Conservation (phyloP, 2,329 filamentous ascomycete species). For the Pseudogymnoascus sp. region DNA sequence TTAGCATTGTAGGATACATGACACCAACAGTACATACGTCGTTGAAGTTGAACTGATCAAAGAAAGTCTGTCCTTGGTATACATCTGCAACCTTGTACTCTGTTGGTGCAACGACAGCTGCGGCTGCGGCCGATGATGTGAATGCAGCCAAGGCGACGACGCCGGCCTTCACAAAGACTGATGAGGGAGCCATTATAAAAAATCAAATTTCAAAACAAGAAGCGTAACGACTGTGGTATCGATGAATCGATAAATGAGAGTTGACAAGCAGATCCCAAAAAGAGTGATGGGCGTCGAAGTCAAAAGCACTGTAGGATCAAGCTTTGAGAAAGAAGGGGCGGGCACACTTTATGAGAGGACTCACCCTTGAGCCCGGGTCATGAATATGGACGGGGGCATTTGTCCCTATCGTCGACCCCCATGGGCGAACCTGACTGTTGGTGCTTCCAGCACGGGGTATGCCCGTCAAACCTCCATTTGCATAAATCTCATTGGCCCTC, state of each 20-base stretch:
- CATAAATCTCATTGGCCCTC: background rate
- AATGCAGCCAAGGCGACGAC: conserved; percentile 18
- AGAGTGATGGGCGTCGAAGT: conserved; percentile 17
- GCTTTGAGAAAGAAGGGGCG: background rate
- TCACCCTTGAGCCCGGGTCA: background rate
- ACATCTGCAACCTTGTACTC: conserved; percentile 20
- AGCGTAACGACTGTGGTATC: conserved; percentile 16
- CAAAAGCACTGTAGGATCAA: background rate
- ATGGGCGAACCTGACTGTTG: background rate
- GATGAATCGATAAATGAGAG: conserved; percentile 21
- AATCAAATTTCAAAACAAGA: conserved; percentile 13
- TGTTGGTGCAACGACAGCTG: conserved; percentile 11
- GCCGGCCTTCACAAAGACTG: conserved; percentile 14
- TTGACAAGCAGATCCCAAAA: conserved; percentile 16
- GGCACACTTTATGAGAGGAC: background rate
- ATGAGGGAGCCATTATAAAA: conserved; percentile 13
- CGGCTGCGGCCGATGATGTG: background rate
- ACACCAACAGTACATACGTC: conserved; percentile 22
- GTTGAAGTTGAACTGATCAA: conserved; percentile 48
- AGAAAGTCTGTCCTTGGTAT: conserved; percentile 36
- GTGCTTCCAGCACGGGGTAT: background rate
- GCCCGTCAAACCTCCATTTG: background rate
- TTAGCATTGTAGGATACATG: conserved; percentile 2
- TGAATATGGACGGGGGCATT: background rate
- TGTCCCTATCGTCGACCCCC: background rate